These are phyloP conservation scores for Fusarium miscanthi DNA, from an alignment of 2,329 filamentous ascomycete species.

Conservation along the genomic window DNA sequence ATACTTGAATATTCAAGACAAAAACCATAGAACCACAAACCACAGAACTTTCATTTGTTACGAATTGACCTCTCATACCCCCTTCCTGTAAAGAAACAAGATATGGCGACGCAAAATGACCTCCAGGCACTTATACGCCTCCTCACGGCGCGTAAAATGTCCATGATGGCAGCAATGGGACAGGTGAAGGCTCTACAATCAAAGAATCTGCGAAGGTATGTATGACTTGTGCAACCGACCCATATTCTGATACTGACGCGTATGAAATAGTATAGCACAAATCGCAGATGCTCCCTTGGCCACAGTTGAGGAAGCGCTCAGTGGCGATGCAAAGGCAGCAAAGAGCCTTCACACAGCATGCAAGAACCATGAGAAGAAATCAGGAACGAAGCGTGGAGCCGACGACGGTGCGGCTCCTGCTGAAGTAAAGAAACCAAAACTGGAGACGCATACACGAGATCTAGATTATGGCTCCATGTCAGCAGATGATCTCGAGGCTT, in stretches of 20 bases:
- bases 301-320: constrained; percentile 58
- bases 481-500: constrained; percentile 70
- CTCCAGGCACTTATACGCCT: constrained; percentile 71
- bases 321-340: constrained; percentile 60
- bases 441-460: constrained; percentile 51
- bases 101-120: constrained; percentile 68
- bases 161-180: constrained; percentile 69
- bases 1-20: background rate
- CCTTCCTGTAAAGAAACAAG: background rate
- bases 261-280: constrained; percentile 59
- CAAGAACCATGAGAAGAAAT: constrained; percentile 61
- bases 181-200: constrained; percentile 68
- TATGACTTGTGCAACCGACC: constrained; percentile 45
- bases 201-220: constrained; percentile 66
- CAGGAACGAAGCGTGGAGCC: constrained; percentile 46
- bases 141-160: constrained; percentile 67
- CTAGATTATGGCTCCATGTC: constrained; percentile 56
- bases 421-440: constrained; percentile 47
- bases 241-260: background rate
- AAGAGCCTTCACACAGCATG: constrained; percentile 65
- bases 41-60: background rate
- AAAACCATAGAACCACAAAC: too few species aligned
- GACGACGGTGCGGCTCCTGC: constrained; percentile 25
- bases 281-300: constrained; percentile 62
- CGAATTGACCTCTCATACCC: background rate